phyloP scores from a whole-genome alignment of 2,329 filamentous ascomycete species.

The Aspergillus sojae region DNA sequence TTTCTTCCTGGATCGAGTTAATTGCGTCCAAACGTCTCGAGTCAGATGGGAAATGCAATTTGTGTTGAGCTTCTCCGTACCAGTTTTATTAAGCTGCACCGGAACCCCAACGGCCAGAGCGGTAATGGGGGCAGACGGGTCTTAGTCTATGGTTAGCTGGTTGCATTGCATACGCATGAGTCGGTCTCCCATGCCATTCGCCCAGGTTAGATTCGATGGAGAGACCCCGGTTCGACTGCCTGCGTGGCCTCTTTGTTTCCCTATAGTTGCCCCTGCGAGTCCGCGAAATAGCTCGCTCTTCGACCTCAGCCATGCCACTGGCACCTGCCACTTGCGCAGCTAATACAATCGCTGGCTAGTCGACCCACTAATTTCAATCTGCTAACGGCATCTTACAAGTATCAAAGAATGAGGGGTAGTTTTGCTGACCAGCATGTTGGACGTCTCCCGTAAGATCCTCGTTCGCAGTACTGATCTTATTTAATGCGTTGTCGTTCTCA shows the following conservation, averaged over 20 bases:
- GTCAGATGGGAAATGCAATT: background rate
- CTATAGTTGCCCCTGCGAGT: background rate
- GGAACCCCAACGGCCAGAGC: constrained; percentile 3
- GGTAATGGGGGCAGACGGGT: background rate
- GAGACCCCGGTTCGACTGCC: background rate
- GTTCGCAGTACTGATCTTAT: background rate
- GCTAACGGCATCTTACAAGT: background rate
- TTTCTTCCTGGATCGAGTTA: background rate
- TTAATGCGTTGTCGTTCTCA: background rate
- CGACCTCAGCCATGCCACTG: background rate
- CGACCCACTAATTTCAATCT: background rate
- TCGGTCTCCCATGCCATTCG: background rate
- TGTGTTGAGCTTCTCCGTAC: background rate
- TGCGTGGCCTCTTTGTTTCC: background rate
- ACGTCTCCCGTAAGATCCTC: background rate
- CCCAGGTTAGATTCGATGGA: background rate
- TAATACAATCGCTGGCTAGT: background rate
- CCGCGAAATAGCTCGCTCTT: background rate
- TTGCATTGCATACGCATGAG: background rate
- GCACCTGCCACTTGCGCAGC: background rate
- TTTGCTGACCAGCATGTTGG: background rate
- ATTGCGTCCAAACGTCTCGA: background rate
- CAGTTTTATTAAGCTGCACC: background rate
- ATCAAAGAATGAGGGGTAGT: background rate
- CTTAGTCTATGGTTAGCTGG: background rate